Percentiles rank a stretch among this genome's conserved stretches.
Evolutionary conservation across 352 stramenopile genomes (phyloP).

Genomic region (Pythium aquatile): DNA sequence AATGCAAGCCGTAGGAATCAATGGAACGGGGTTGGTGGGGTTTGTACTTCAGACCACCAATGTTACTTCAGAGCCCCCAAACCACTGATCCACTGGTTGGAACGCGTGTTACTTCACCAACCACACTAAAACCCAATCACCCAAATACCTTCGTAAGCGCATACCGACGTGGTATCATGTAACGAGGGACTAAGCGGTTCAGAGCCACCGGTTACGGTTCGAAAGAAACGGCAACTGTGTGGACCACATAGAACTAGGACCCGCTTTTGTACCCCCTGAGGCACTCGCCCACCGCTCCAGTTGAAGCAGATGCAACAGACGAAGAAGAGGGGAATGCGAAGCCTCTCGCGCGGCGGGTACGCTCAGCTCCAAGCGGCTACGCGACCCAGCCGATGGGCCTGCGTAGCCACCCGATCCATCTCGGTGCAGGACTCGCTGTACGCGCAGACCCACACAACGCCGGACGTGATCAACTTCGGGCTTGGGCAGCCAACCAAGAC

Average conservation of each 20-base stretch:
- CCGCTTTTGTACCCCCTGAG: background rate
- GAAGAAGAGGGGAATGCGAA: background rate
- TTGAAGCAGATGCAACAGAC: background rate
- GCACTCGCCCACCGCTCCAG: background rate
- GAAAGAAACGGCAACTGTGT: background rate
- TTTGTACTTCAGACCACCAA: constrained; percentile 27
- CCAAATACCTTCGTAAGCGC: constrained; percentile 4
- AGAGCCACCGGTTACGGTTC: constrained; percentile 12
- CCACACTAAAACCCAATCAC: constrained; percentile 26
- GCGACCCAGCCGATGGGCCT: background rate
- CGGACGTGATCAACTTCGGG: constrained; percentile 78
- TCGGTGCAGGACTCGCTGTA: constrained; percentile 65
- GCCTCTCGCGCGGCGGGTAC: background rate
- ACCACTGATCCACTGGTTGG: constrained; percentile 76
- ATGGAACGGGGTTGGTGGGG: constrained; percentile 29
- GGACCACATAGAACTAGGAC: constrained; percentile 21
- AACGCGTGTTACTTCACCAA: constrained; percentile 62
- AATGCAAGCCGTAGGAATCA: constrained; percentile 84
- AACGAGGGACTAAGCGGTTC: constrained; percentile 18
- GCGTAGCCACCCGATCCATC: constrained; percentile 1
- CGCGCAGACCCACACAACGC: constrained; percentile 60
- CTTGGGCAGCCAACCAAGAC: constrained; percentile 77
- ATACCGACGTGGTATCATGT: constrained; percentile 2
- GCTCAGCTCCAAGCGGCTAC: background rate
- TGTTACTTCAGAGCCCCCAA: constrained; percentile 49